Base-by-base conservation (phyloP, 805 yeast genomes). In the Saccharomycopsis microspora region DNA sequence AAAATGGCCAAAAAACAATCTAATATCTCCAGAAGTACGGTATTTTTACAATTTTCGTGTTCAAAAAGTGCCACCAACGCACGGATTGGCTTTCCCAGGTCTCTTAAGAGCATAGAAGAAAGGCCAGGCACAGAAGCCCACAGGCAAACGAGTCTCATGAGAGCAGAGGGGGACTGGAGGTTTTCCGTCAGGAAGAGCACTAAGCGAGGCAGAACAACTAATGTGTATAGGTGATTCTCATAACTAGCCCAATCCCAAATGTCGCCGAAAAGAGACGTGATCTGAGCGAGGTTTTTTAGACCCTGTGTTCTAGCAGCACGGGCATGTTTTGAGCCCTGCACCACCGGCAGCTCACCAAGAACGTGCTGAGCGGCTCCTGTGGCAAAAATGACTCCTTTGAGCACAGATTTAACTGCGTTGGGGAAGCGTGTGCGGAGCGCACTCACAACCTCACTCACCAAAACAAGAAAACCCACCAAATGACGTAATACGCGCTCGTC, bases 91-190 rank as follows among this genome's bases (percentile, higher is more conserved):
- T 74, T 67, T 44, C 64, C 69, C 42, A 81, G 72, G 53, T 84
- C 83, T 47, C 70, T 63, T 47, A 70, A 71, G 41, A 86, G 62
- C 50, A 82, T 75, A 9, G 68, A 67, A 42, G 71, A 64, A 37
- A 81, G 68, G 28, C 66, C 65, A 4, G 67, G 65, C 33, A 64
- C 60, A 4, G 68, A 59, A 43, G 83, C 66, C 79, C 95, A 75
- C 5, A 73, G 65, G 5, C 76, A 63, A 57, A 90, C 73, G 6
- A 87, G 59, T 48, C 70, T 75, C 75, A 89, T 65, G 41, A 90
- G 60, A 0, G 95, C 74, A 0, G 97, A 87, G 0, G 90, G 81
- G 57, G 83, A 87, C 58, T 87, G 94, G 33, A 82, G 67, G 60
- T 90, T 93, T 57, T 84, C 95, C 39, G 66, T 72, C 3, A 82